Percentiles rank a stretch among this genome's conserved stretches.
Evolutionary conservation across 2,329 filamentous ascomycete genomes (phyloP).

Genomic region (Beauveria bassiana): DNA sequence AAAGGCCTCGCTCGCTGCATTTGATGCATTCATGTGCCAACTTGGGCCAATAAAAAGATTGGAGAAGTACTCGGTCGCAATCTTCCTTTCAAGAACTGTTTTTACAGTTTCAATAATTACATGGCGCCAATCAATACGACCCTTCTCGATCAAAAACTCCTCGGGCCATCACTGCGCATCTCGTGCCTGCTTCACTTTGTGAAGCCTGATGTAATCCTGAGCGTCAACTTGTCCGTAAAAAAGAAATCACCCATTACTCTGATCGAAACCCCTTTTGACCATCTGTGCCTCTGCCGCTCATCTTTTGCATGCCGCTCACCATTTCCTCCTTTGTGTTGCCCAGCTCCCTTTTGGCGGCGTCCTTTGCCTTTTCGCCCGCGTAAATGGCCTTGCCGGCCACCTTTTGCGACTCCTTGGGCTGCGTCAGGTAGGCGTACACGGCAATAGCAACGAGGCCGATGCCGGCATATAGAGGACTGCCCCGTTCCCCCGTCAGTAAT

Average conservation of each 20-base stretch:
- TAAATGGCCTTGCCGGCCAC: not conserved
- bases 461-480: slow-evolving; percentile 23
- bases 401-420: slow-evolving; percentile 1
- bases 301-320: not conserved
- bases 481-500: not conserved
- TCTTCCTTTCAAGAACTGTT: too few species aligned
- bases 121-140: too few species aligned
- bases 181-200: too few species aligned
- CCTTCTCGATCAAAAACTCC: too few species aligned
- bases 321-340: slow-evolving; percentile 4
- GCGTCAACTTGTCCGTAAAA: too few species aligned
- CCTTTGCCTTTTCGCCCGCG: not conserved
- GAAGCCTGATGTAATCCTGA: too few species aligned
- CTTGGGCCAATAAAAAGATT: too few species aligned
- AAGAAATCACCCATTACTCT: not conserved
- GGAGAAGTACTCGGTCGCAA: too few species aligned
- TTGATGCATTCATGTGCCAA: too few species aligned
- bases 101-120: too few species aligned
- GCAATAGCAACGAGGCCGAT: slow-evolving; percentile 20
- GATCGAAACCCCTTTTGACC: slow-evolving; percentile 7
- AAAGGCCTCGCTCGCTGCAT: too few species aligned
- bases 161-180: too few species aligned
- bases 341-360: not conserved
- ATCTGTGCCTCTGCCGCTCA: slow-evolving; percentile 1
- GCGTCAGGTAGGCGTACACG: slow-evolving; percentile 21